Evolutionary conservation across 2,329 filamentous ascomycete genomes (phyloP).

Genomic region (Bipolaris zeicola): DNA sequence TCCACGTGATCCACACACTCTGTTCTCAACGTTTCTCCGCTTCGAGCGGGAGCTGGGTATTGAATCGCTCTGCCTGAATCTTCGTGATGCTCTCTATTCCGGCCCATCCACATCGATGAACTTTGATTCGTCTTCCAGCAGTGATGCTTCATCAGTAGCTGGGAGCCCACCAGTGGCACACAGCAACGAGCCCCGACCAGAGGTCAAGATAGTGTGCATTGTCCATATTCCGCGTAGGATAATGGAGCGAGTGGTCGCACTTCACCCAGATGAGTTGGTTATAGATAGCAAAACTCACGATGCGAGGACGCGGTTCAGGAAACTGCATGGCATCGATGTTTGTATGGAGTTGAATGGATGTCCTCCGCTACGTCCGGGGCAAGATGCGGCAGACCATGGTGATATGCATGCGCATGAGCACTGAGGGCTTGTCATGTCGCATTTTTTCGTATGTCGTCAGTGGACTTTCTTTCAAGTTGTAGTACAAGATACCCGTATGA

Average conservation of each 20-base stretch:
- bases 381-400: neutral
- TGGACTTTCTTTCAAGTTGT: neutral
- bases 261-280: slow-evolving; percentile 60
- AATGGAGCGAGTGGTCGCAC: slow-evolving; percentile 54
- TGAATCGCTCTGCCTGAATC: slow-evolving; percentile 41
- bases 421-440: neutral
- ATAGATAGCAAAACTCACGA: slow-evolving; percentile 37
- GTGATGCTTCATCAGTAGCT: neutral
- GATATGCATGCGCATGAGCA: neutral
- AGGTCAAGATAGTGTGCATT: slow-evolving; percentile 47
- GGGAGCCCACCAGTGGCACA: neutral
- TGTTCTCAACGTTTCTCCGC: slow-evolving; percentile 41
- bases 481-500: neutral
- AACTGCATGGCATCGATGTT: slow-evolving; percentile 39
- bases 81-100: slow-evolving; percentile 32
- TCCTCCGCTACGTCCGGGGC: neutral
- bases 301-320: slow-evolving; percentile 42
- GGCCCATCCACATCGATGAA: neutral
- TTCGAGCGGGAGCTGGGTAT: slow-evolving; percentile 47
- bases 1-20: slow-evolving; percentile 10
- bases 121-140: neutral
- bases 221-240: slow-evolving; percentile 48
- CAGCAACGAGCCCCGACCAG: slow-evolving; percentile 7
- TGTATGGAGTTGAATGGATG: slow-evolving; percentile 41
- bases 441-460: neutral